Evolutionary conservation across 2,329 filamentous ascomycete genomes (phyloP), one percentile per base, ranked within the genome.

Genomic region (Tolypocladium capitatum): DNA sequence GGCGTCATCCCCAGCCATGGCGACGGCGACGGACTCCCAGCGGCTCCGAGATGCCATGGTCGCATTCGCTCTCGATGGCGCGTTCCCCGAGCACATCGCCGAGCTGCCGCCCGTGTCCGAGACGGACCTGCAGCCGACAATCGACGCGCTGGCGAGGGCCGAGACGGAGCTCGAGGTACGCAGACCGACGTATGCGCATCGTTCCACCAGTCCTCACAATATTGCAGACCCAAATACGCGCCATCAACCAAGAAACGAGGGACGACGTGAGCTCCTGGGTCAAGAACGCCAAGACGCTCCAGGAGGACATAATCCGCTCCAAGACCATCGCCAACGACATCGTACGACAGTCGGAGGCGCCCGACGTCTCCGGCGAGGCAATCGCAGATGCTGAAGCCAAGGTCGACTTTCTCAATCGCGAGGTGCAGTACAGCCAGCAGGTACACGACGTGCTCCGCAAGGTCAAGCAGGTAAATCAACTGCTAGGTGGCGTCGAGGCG

Each of bases 191-290:
- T 24, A 24, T 14, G 38, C 24, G 38, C 38, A 11, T 13, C 4
- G 24, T 9, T 16, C 7, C 16, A 8, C 24, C 11, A 16, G n/a
- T 18, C 2, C 48, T 50, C 34, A 35, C 40, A 48, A 30, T 46
- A 36, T 24, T 41, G 30, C 49, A 68, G 65, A 48, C 75, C 50
- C 82, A 94, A 57, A 84, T 97, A 49, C 83, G 82, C 53, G 65
- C 71, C 21, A 78, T 92, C 52, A 94, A 90, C 64, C 78, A 81
- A 59, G 81, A 88, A 54, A 84, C 81, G 18, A 84, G 83, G 48
- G 78, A 82, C 35, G 84, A 94, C 58, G 84, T 95, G 45, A 84
- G 88, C 60, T 78, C 82, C 46, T 97, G 91, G 91, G 86, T 94
- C 48, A 69, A 74, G 46, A 87, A 92, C 63, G 88, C 90, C 43